A percentile compares a stretch with the other conserved stretches of the same genome.
phyloP scores from a whole-genome alignment of 495 filamentous ascomycete species.

The Penicillium soppii region DNA sequence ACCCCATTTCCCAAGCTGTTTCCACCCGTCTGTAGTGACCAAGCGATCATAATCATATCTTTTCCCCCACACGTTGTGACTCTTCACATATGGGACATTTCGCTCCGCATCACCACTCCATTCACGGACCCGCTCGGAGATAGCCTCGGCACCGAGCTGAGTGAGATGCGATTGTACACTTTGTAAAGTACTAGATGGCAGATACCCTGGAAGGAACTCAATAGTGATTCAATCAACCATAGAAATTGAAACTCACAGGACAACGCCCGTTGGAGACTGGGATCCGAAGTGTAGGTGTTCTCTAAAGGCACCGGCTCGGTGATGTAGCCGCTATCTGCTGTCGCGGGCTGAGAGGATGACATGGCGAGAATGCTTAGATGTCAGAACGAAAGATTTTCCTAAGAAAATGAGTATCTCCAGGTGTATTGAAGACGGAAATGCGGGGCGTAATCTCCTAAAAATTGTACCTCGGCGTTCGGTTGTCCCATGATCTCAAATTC shows the following conservation, averaged over 20 bases:
- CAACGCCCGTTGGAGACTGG: conserved; percentile 24
- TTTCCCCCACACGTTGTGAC: conserved; percentile 38
- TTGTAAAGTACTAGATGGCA: conserved; percentile 19
- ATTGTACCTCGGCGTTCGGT: conserved; percentile 24
- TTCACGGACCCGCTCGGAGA: conserved; percentile 30
- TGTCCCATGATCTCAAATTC: conserved; percentile 1
- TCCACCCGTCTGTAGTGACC: conserved; percentile 45
- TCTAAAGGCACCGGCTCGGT: conserved; percentile 26
- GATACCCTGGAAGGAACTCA: conserved; percentile 26
- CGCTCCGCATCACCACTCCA: conserved; percentile 39
- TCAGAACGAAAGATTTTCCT: too few species aligned
- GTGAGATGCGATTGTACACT: conserved; percentile 22
- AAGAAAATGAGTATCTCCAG: too few species aligned
- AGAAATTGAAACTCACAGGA: conserved; percentile 19
- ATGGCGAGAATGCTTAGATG: neutral
- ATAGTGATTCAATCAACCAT: neutral
- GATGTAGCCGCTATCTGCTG: conserved; percentile 33
- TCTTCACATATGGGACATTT: conserved; percentile 38
- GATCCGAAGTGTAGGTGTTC: conserved; percentile 36
- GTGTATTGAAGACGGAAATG: too few species aligned
- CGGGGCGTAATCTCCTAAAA: neutral
- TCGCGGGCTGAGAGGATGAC: conserved; percentile 22
- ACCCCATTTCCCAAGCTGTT: conserved; percentile 37
- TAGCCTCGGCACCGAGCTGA: conserved; percentile 32
- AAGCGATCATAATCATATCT: conserved; percentile 39